Evolutionary conservation across 2,329 filamentous ascomycete genomes (phyloP), one percentile per base, ranked within the genome.

Genomic region (Colletotrichum kahawae): DNA sequence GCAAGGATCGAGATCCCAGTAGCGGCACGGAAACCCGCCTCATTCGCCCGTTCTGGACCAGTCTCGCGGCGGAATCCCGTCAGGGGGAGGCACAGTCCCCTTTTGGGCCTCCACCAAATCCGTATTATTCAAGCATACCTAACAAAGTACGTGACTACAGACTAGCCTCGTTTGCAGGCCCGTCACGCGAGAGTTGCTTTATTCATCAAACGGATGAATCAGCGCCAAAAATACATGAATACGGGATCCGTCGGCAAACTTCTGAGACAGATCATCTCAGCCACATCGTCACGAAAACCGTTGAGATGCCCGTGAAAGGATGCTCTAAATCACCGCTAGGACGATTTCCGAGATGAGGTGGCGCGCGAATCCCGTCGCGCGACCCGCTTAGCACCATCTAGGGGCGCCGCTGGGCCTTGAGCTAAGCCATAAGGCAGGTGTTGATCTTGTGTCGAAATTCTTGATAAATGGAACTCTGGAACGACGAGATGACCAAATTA

Each of bases 311-410:
- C 54, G 63, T 33, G 51, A 54, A n/a, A 48, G 68, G 56, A 43
- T 63, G 21, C 54, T 38, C 62, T 64, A 10, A 63, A 62, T 71
- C 54, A 54, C 63, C 72, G 72, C 72, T 71, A 71, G 62, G 71
- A 66, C 72, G 33, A 36, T 64, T 57, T 66, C 68, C 72, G 51
- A 75, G 72, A 75, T 75, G 72, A 75, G n/a, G 72, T 75, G 72
- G 72, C 72, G 68, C 27, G 27, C 56, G 54, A 67, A 36, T 75
- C 62, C 56, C 62, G 72, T 75, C 72, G 38, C 68, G 71, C 68
- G 27, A 29, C 66, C 66, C 33, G 62, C 33, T 29, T 63, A 75
- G 68, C 27, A 31, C 18, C 62, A 33, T 27, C 54, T 36, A 48
- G 51, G 36, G 67, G 38, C 38, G 54, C 43, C 62, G 31, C 56